Conservation (phyloP, 805 yeast genomes). For the Saccharomyces eubayanus region DNA sequence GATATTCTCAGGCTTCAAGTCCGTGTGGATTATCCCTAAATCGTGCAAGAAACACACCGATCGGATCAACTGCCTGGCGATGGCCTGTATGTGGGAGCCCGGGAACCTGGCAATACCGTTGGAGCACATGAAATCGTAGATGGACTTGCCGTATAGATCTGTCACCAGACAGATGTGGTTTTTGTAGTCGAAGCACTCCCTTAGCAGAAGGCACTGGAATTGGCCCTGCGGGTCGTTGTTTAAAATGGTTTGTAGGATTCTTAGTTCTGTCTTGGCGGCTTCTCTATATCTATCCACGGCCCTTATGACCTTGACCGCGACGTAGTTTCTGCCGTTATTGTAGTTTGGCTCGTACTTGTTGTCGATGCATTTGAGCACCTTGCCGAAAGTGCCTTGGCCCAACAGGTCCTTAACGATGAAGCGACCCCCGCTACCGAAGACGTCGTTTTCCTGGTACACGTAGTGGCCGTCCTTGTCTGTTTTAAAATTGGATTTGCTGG, state of each 20-base stretch:
- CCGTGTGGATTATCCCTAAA: conserved; percentile 86
- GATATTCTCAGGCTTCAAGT: conserved; percentile 92
- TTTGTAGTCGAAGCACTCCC: conserved; percentile 85
- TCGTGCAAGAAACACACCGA: conserved; percentile 88
- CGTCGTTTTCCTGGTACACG: conserved; percentile 48
- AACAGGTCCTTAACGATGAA: conserved; percentile 59
- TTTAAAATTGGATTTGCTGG: conserved; percentile 11
- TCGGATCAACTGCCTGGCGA: conserved; percentile 75
- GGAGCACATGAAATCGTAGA: conserved; percentile 81
- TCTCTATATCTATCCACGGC: conserved; percentile 91
- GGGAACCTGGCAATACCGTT: conserved; percentile 88
- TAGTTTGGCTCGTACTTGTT: conserved; percentile 7
- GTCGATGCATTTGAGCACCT: conserved; percentile 89
- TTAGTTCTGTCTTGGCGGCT: conserved; percentile 85
- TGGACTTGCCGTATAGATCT: conserved; percentile 71
- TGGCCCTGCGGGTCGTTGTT: conserved; percentile 47
- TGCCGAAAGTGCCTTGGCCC: conserved; percentile 98
- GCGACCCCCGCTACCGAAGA: conserved; percentile 56
- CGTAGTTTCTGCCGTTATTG: conserved; percentile 32
- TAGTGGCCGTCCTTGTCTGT: conserved; percentile 68
- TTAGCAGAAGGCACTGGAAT: conserved; percentile 65
- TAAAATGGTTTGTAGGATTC: conserved; percentile 46
- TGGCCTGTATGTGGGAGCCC: conserved; percentile 83
- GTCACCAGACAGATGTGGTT: conserved; percentile 94
- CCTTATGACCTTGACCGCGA: conserved; percentile 87